Conservation (phyloP, 176 grass and related monocot species). For the Oryza nivara region DNA sequence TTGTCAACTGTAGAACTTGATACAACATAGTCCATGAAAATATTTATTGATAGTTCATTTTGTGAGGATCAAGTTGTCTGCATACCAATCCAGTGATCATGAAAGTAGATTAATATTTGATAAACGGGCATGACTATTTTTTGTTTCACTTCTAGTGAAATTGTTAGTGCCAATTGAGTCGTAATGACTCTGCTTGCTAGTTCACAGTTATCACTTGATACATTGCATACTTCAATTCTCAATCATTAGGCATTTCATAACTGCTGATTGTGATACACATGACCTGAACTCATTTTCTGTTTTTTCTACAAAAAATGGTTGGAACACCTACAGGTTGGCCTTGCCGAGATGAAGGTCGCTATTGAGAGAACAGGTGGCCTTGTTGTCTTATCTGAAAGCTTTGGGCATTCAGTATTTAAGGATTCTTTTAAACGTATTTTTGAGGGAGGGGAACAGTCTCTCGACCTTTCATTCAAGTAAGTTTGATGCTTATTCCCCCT, state of each 20-base stretch:
- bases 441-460: slow-evolving; percentile 78
- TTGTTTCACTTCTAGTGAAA: not conserved
- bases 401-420: slow-evolving; percentile 95
- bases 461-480: slow-evolving; percentile 98
- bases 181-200: not conserved
- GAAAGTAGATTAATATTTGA: not conserved
- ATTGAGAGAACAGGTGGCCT: slow-evolving; percentile 99
- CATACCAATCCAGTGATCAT: not conserved
- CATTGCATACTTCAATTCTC: not conserved
- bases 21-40: not conserved
- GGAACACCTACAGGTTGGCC: slow-evolving; percentile 65
- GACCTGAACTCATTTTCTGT: not conserved
- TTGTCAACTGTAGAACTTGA: not conserved
- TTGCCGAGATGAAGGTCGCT: slow-evolving; percentile 96
- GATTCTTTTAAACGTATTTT: slow-evolving; percentile 97
- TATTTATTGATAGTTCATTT: slow-evolving; percentile 18
- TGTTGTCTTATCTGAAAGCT: slow-evolving; percentile 98
- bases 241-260: not conserved
- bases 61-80: not conserved
- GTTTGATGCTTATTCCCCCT: slow-evolving; percentile 38
- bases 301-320: slow-evolving; percentile 31
- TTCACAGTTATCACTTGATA: not conserved
- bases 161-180: not conserved
- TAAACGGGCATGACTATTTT: not conserved
- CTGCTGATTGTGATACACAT: not conserved